These are phyloP conservation scores for Aspergillus niger DNA, from an alignment of 2,329 filamentous ascomycete genomes.

Conservation along the genomic window DNA sequence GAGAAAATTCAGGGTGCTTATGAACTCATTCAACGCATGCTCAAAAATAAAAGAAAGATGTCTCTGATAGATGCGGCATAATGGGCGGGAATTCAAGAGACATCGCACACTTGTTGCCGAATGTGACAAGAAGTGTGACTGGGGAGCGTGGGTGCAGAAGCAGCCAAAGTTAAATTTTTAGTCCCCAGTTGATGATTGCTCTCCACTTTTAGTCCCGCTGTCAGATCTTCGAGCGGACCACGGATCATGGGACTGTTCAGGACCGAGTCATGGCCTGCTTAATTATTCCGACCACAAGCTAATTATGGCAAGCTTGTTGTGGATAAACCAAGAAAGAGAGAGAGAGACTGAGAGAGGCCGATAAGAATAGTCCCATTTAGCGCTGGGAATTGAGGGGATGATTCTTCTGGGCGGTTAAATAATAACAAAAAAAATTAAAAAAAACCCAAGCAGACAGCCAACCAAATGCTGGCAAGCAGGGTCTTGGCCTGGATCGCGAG, in stretches of 20 bases:
- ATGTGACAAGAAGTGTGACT: constrained; percentile 21
- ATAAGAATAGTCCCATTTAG: constrained; percentile 4
- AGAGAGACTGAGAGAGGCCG: background rate
- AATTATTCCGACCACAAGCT: constrained; percentile 1
- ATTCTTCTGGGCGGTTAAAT: constrained; percentile 16
- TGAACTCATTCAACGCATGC: background rate
- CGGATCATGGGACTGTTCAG: constrained; percentile 10
- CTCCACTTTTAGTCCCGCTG: background rate
- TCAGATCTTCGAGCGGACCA: background rate
- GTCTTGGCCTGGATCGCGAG: constrained; percentile 2
- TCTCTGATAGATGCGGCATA: background rate
- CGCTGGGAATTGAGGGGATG: background rate
- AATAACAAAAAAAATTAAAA: background rate
- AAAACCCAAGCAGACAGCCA: no score
- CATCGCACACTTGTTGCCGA: constrained; percentile 6
- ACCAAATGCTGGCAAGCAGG: background rate
- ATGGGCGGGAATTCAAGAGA: background rate
- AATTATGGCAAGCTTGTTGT: constrained; percentile 13
- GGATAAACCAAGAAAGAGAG: no score
- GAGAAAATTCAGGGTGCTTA: background rate
- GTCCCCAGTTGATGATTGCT: background rate
- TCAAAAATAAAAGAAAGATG: background rate
- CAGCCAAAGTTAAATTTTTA: constrained; percentile 12
- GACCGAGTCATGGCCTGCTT: background rate
- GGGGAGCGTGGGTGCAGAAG: constrained; percentile 19